phyloP scores from a whole-genome alignment of 305 asterid species.

The Fraxinus latifolia region DNA sequence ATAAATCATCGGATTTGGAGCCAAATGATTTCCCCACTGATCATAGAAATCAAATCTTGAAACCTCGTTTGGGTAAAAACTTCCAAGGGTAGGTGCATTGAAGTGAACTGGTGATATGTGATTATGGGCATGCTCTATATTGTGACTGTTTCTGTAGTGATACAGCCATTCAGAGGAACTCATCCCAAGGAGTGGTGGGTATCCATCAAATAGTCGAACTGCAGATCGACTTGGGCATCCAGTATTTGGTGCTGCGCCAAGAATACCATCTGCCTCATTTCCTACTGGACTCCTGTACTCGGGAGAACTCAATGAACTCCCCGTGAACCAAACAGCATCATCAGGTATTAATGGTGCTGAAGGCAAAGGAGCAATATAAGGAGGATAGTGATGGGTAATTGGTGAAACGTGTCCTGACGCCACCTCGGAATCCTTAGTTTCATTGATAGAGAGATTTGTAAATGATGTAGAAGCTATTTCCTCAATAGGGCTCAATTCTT shows the following conservation, averaged over 20 bases:
- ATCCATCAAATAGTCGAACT: conserved; percentile 41
- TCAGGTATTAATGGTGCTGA: conserved; percentile 84
- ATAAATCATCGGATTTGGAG: conserved; percentile 48
- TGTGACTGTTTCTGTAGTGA: conserved; percentile 73
- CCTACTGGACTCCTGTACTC: background rate
- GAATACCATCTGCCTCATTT: conserved; percentile 57
- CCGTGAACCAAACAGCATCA: conserved; percentile 52
- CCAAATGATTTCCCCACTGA: conserved; percentile 70
- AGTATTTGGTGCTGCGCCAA: conserved; percentile 67
- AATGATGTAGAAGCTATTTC: conserved; percentile 54
- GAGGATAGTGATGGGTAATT: conserved; percentile 29
- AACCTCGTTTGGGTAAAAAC: conserved; percentile 33
- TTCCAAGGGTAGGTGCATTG: conserved; percentile 38
- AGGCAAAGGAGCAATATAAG: conserved; percentile 60
- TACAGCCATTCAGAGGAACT: conserved; percentile 94
- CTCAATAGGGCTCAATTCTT: conserved; percentile 52
- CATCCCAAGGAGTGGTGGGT: conserved; percentile 65
- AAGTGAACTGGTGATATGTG: conserved; percentile 40
- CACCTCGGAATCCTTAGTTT: conserved; percentile 26
- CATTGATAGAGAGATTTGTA: conserved; percentile 40
- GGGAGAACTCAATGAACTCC: conserved; percentile 8
- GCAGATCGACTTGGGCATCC: conserved; percentile 34
- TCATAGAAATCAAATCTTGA: conserved; percentile 49
- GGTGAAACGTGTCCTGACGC: conserved; percentile 32
- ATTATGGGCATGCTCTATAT: conserved; percentile 35